Evolutionary conservation across 2,329 filamentous ascomycete species (phyloP).

Genomic region (Fusarium ramigenum): DNA sequence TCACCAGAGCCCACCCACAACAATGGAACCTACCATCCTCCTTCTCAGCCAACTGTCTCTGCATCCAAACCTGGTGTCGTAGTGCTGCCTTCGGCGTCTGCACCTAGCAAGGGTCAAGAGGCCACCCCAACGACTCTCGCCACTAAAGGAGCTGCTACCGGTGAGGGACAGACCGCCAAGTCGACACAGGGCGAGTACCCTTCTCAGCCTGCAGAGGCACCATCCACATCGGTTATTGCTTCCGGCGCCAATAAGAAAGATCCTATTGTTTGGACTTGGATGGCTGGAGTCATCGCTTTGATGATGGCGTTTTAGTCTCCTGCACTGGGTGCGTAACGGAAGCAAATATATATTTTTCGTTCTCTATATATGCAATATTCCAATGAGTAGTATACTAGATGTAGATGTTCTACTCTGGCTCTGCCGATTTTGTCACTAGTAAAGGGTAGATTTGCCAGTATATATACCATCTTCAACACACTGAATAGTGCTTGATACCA

Average conservation of each 20-base stretch:
- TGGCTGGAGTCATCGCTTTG: not conserved
- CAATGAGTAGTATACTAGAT: too few species aligned
- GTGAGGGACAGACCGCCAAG: not conserved
- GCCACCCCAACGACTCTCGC: not conserved
- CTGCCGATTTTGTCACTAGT: too few species aligned
- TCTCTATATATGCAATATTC: not conserved
- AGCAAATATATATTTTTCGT: not conserved
- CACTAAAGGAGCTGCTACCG: not conserved
- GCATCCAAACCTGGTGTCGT: not conserved
- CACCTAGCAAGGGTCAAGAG: not conserved
- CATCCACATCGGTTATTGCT: not conserved
- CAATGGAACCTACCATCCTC: not conserved
- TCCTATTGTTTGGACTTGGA: not conserved
- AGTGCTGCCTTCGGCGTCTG: too few species aligned
- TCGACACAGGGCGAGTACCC: not conserved
- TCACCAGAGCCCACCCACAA: not conserved
- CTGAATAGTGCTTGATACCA: too few species aligned
- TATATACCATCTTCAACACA: too few species aligned
- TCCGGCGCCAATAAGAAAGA: not conserved
- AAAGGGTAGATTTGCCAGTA: too few species aligned
- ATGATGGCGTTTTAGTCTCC: too few species aligned
- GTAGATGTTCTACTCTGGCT: too few species aligned
- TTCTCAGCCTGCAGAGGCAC: not conserved
- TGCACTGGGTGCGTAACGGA: not conserved
- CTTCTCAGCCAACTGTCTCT: not conserved